Conservation (phyloP, 2,329 filamentous ascomycete species). For the Paraconiothyrium brasiliense region DNA sequence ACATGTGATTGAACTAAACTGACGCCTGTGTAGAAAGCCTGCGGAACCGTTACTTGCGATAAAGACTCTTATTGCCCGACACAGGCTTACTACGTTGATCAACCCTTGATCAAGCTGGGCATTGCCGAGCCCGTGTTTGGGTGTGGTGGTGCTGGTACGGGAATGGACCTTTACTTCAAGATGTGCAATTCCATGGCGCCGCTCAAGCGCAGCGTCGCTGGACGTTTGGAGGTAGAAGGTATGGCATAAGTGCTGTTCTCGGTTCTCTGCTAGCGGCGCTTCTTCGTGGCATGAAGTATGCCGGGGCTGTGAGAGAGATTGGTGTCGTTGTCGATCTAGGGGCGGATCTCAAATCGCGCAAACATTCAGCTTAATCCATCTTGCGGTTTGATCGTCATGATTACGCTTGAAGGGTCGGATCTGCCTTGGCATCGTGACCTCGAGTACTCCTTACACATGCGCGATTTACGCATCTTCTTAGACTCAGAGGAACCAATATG, state of each 20-base stretch:
- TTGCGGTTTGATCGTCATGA: neutral
- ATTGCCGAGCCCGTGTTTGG: constrained; percentile 36
- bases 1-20: neutral
- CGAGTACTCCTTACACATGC: too few relatives aligned
- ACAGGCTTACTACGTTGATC: constrained; percentile 37
- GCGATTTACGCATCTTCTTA: too few relatives aligned
- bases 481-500: too few relatives aligned
- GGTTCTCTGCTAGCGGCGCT: too few relatives aligned
- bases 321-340: neutral
- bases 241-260: neutral
- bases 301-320: too few relatives aligned
- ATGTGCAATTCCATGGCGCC: constrained; percentile 30
- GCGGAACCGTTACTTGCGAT: too few relatives aligned
- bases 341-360: neutral
- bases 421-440: too few relatives aligned
- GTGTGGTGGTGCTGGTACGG: constrained; percentile 27
- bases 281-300: too few relatives aligned
- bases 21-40: too few relatives aligned
- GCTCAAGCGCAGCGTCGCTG: constrained; percentile 36
- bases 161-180: constrained; percentile 33
- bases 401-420: too few relatives aligned
- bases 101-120: constrained; percentile 30
- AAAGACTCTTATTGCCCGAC: constrained; percentile 28
- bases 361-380: neutral
- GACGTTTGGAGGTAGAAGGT: constrained; percentile 15